phyloP scores from a whole-genome alignment of 1,284 basidiomycete genomes.

The Trichosporon sp. region DNA sequence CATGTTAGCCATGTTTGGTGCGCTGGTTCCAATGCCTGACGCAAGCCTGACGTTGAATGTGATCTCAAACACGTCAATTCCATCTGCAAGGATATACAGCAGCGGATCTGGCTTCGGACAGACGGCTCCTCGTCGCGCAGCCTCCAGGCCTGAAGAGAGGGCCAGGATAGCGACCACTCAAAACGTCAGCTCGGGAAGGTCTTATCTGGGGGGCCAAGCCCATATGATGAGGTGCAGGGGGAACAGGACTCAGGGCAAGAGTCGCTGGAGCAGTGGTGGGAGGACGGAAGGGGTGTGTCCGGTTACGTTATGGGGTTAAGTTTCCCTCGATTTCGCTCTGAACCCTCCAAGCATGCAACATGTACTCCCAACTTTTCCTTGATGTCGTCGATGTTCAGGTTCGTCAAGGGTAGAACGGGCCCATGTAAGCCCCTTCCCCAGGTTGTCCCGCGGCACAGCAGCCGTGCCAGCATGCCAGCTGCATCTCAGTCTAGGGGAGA shows the following conservation, averaged over 20 bases:
- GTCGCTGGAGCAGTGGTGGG: background rate
- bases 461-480: background rate
- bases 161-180: background rate
- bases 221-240: background rate
- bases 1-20: background rate
- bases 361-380: slow-evolving; percentile 7
- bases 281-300: background rate
- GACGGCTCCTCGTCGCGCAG: background rate
- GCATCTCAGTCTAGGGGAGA: background rate
- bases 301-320: background rate
- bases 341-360: slow-evolving; percentile 13
- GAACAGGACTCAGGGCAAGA: background rate
- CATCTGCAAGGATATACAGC: background rate
- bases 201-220: background rate
- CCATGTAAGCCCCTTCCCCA: background rate
- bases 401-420: background rate
- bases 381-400: slow-evolving; percentile 4
- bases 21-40: background rate
- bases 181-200: background rate
- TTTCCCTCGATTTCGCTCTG: background rate
- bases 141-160: too few species aligned
- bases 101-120: background rate
- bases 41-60: background rate
- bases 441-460: background rate
- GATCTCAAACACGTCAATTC: slow-evolving; percentile 10